phyloP scores from a whole-genome alignment of 1,284 basidiomycete genomes.

The Uromyces viciae-fabae region DNA sequence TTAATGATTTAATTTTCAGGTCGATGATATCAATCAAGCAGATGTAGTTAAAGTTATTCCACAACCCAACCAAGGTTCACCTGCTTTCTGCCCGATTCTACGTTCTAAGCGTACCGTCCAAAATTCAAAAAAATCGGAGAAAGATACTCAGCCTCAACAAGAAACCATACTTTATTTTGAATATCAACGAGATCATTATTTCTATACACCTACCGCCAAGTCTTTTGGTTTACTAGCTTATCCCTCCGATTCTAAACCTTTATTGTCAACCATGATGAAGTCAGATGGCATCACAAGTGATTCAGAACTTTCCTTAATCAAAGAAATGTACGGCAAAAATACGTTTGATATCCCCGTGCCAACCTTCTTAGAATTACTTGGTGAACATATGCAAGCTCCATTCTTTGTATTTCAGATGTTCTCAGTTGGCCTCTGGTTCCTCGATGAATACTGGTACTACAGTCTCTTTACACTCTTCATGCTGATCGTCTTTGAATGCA shows the following conservation, averaged over 20 bases:
- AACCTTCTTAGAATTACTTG: constrained; percentile 79
- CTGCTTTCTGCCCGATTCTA: constrained; percentile 58
- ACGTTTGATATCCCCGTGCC: constrained; percentile 94
- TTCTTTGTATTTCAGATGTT: constrained; percentile 97
- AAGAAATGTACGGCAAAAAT: constrained; percentile 74
- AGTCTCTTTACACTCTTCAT: constrained; percentile 93
- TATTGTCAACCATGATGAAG: constrained; percentile 67
- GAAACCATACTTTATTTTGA: constrained; percentile 73
- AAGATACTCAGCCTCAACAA: constrained; percentile 56
- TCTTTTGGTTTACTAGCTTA: constrained; percentile 82
- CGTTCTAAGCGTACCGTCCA: constrained; percentile 40
- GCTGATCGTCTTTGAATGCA: constrained; percentile 93
- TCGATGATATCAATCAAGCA: constrained; percentile 67
- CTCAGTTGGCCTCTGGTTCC: constrained; percentile 88
- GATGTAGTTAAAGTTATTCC: constrained; percentile 80
- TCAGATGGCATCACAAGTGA: constrained; percentile 59
- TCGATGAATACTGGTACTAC: constrained; percentile 98
- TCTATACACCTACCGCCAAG: constrained; percentile 64
- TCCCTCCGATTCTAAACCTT: constrained; percentile 72
- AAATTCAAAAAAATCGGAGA: constrained; percentile 9
- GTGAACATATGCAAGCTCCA: constrained; percentile 85
- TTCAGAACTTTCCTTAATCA: constrained; percentile 51
- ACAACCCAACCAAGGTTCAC: constrained; percentile 77
- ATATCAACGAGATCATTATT: constrained; percentile 94
- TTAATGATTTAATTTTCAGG: constrained; percentile 58